phyloP scores from a whole-genome alignment of 1,139 yeast genomes.

The Kurtzmaniella natalensis region DNA sequence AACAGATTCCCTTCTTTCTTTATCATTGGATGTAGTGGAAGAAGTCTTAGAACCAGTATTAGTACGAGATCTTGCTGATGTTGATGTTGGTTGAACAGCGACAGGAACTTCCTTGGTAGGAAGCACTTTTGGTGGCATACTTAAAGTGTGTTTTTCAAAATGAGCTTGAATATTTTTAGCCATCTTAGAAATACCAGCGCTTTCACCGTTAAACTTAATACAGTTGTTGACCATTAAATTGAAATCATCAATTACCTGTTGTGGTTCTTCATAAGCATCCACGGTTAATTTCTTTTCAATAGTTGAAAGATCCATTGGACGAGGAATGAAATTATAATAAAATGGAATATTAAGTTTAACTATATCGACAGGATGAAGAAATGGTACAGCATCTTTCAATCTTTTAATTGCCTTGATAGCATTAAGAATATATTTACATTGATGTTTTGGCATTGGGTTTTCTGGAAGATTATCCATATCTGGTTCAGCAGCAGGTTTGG shows the following conservation, averaged over 20 bases:
- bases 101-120: slow-evolving; percentile 23
- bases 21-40: too few relatives aligned
- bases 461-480: slow-evolving; percentile 64
- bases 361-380: slow-evolving; percentile 83
- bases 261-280: slow-evolving; percentile 68
- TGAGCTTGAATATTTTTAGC: slow-evolving; percentile 85
- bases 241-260: slow-evolving; percentile 73
- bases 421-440: slow-evolving; percentile 64
- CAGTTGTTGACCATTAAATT: slow-evolving; percentile 83
- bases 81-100: slow-evolving; percentile 10
- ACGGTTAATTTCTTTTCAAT: slow-evolving; percentile 73
- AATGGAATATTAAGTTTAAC: slow-evolving; percentile 87
- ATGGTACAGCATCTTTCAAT: slow-evolving; percentile 89
- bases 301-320: slow-evolving; percentile 94
- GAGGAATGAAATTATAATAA: slow-evolving; percentile 73
- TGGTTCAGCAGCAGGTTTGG: slow-evolving; percentile 67
- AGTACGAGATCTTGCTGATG: slow-evolving; percentile 48
- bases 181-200: slow-evolving; percentile 84
- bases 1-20: slow-evolving; percentile 34
- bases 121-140: slow-evolving; percentile 79
- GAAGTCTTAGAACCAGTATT: slow-evolving; percentile 52
- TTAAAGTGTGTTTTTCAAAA: slow-evolving; percentile 88
- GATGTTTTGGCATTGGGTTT: slow-evolving; percentile 83
- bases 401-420: slow-evolving; percentile 79
- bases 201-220: slow-evolving; percentile 77